Evolutionary conservation across 768 basidiomycete species (phyloP).

Genomic region (Lepiota venenata): DNA sequence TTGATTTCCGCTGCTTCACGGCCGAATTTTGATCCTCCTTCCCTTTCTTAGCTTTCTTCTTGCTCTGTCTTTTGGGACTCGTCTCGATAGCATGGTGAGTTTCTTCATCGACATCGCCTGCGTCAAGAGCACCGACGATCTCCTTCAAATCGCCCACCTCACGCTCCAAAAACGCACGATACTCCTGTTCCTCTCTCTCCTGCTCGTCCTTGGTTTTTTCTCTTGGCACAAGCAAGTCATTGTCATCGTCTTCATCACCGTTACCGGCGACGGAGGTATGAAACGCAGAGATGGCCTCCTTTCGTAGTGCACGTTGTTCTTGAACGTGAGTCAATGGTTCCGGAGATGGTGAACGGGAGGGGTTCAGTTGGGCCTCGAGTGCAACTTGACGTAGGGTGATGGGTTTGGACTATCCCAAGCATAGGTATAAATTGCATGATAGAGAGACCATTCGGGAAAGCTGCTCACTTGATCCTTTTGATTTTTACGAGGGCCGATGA

Average conservation of each 20-base stretch:
- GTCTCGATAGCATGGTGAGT: conserved; percentile 16
- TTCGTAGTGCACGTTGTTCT: conserved; percentile 71
- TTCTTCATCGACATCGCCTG: conserved; percentile 21
- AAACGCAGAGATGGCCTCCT: conserved; percentile 86
- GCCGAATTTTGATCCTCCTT: conserved; percentile 29
- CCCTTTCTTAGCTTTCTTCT: conserved; percentile 45
- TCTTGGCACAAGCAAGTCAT: conserved; percentile 68
- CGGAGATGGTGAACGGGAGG: conserved; percentile 50
- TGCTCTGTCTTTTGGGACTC: conserved; percentile 23
- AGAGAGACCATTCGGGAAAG: not conserved
- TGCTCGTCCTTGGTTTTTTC: conserved; percentile 77
- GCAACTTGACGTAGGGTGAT: conserved; percentile 73
- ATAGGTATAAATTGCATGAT: not conserved
- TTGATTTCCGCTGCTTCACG: conserved; percentile 30
- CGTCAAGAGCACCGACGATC: conserved; percentile 58
- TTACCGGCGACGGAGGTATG: conserved; percentile 39
- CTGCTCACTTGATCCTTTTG: conserved; percentile 49
- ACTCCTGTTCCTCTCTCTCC: conserved; percentile 81
- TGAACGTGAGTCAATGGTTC: conserved; percentile 64
- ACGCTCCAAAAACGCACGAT: conserved; percentile 74
- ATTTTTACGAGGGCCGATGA: conserved; percentile 22
- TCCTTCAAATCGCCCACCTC: conserved; percentile 78
- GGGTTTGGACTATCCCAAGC: conserved; percentile 53
- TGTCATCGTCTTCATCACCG: conserved; percentile 47
- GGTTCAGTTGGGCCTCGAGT: conserved; percentile 57